Percentiles rank a stretch among this genome's conserved stretches.
phyloP scores from a whole-genome alignment of 2,329 filamentous ascomycete genomes.

The Thelonectria rubi region DNA sequence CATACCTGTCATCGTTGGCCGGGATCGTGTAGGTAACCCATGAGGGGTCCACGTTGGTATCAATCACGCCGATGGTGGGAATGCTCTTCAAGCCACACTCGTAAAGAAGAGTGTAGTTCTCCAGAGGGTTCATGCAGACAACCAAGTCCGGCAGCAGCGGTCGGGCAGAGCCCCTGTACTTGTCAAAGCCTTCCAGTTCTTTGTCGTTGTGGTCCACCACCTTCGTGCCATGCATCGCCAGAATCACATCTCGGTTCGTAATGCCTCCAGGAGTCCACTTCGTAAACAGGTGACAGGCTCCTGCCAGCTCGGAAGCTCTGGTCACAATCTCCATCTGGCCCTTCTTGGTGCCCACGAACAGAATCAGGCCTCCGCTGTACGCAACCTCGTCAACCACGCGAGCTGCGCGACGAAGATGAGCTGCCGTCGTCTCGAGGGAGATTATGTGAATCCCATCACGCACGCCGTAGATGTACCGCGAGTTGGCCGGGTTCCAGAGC shows the following conservation, averaged over 20 bases:
- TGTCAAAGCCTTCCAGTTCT: conserved; percentile 67
- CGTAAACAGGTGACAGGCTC: conserved; percentile 88
- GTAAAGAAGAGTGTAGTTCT: conserved; percentile 90
- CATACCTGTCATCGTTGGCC: conserved; percentile 91
- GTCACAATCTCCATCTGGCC: conserved; percentile 86
- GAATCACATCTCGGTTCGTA: conserved; percentile 91
- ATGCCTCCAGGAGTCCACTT: conserved; percentile 92
- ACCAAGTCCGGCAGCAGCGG: conserved; percentile 88
- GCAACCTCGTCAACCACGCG: conserved; percentile 90
- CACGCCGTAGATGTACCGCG: conserved; percentile 92
- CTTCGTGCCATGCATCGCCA: conserved; percentile 73
- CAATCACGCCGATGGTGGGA: conserved; percentile 93
- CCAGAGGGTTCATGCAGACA: conserved; percentile 88
- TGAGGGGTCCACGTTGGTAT: conserved; percentile 90
- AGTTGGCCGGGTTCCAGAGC: conserved; percentile 94
- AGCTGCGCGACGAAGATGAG: conserved; percentile 91
- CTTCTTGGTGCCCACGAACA: conserved; percentile 88
- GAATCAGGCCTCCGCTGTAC: conserved; percentile 81
- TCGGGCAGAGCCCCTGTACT: conserved; percentile 68
- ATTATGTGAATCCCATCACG: conserved; percentile 93
- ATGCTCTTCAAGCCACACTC: conserved; percentile 90
- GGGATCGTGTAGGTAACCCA: conserved; percentile 98
- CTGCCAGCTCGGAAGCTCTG: conserved; percentile 78
- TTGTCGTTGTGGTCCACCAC: conserved; percentile 81
- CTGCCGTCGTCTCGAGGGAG: conserved; percentile 85